Evolutionary conservation across 2,329 filamentous ascomycete species (phyloP).

Genomic region (Dactylellina cionopaga): DNA sequence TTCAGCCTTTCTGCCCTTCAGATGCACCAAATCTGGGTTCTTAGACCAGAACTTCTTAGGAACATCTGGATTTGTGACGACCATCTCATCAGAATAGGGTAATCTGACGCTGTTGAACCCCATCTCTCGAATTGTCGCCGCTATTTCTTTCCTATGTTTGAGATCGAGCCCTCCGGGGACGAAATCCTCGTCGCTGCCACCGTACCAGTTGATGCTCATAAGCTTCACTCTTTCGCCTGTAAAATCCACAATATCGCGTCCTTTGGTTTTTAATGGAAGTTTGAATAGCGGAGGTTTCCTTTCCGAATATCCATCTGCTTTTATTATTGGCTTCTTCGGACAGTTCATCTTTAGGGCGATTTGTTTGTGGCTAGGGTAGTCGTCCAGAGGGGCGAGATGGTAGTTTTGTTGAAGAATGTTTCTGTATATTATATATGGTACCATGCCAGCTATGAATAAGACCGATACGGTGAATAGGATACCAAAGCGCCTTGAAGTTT

Average conservation of each 20-base stretch:
- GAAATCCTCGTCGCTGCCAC: slow-evolving; percentile 74
- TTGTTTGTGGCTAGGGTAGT: slow-evolving; percentile 31
- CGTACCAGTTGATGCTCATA: slow-evolving; percentile 76
- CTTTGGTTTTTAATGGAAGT: slow-evolving; percentile 70
- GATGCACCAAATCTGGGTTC: slow-evolving; percentile 23
- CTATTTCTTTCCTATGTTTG: slow-evolving; percentile 71
- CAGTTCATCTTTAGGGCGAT: slow-evolving; percentile 38
- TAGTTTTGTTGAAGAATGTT: slow-evolving; percentile 45
- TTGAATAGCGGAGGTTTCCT: slow-evolving; percentile 60
- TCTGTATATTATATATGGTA: slow-evolving; percentile 45
- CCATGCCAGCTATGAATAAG: slow-evolving; percentile 28
- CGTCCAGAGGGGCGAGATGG: slow-evolving; percentile 22
- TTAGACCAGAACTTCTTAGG: slow-evolving; percentile 45
- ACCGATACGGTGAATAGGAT: slow-evolving; percentile 16
- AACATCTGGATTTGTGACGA: slow-evolving; percentile 69
- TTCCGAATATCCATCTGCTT: neutral
- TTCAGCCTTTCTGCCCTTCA: slow-evolving; percentile 1
- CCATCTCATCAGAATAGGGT: slow-evolving; percentile 76
- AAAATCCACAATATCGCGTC: slow-evolving; percentile 71
- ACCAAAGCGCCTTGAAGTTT: slow-evolving; percentile 19
- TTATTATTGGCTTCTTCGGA: slow-evolving; percentile 16
- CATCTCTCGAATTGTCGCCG: slow-evolving; percentile 68
- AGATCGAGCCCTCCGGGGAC: slow-evolving; percentile 72
- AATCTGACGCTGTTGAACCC: slow-evolving; percentile 77
- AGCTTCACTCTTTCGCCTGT: slow-evolving; percentile 70